phyloP scores from a whole-genome alignment of 73 alveolate species.

The Diophrys sp. region DNA sequence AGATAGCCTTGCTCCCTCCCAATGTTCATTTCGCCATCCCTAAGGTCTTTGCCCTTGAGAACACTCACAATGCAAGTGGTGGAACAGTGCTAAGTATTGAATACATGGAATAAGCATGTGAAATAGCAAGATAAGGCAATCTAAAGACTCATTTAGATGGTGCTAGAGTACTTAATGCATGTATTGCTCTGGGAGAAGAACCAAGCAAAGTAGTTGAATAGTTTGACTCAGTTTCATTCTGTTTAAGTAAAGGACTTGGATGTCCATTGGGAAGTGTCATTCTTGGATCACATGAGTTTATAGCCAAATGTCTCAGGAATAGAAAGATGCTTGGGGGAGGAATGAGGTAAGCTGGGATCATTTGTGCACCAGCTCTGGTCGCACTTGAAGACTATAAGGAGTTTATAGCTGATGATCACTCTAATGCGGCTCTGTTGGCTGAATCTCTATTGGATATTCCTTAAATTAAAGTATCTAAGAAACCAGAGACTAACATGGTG shows the following conservation, averaged over 20 bases:
- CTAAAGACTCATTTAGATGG: no score
- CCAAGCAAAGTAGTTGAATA: no score
- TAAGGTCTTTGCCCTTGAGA: no score
- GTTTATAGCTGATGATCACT: constrained; percentile 24
- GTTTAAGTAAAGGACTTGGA: constrained; percentile 7
- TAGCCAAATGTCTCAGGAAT: constrained; percentile 13
- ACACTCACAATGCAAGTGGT: no score
- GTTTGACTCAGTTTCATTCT: neutral
- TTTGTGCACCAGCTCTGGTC: constrained; percentile 36
- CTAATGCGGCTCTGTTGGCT: constrained; percentile 14
- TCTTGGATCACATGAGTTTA: neutral
- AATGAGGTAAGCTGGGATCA: constrained; percentile 50
- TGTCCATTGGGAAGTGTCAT: neutral
- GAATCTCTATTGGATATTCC: neutral
- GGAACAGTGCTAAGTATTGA: no score
- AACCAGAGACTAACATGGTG: neutral
- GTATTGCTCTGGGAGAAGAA: no score
- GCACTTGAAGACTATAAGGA: constrained; percentile 40
- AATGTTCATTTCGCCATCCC: no score
- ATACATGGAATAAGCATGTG: no score
- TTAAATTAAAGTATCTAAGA: neutral
- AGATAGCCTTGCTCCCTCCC: no score
- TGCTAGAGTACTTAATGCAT: no score
- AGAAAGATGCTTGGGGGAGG: constrained; percentile 68
- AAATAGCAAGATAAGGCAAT: no score